phyloP scores from a whole-genome alignment of 768 basidiomycete species.

The Panaeolus papilionaceus region DNA sequence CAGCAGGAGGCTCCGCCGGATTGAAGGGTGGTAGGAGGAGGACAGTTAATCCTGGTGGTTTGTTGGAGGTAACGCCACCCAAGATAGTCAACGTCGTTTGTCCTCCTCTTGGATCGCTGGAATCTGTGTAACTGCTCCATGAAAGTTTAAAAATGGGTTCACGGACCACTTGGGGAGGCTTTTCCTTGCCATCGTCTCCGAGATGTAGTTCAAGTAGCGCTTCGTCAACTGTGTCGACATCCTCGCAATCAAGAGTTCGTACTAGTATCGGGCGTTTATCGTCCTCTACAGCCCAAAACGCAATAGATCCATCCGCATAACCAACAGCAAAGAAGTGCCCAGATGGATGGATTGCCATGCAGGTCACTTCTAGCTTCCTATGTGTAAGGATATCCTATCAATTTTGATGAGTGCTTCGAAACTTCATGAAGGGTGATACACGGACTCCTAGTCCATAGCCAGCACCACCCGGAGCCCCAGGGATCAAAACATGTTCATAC shows the following conservation, averaged over 20 bases:
- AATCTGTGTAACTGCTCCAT: constrained; percentile 82
- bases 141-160: constrained; percentile 89
- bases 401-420: constrained; percentile 10
- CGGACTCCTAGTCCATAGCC: constrained; percentile 64
- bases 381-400: constrained; percentile 70
- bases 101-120: constrained; percentile 68
- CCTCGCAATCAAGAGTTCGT: constrained; percentile 63
- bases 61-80: constrained; percentile 68
- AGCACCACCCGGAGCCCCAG: constrained; percentile 83
- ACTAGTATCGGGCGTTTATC: constrained; percentile 78
- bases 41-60: constrained; percentile 68
- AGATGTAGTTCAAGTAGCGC: constrained; percentile 50
- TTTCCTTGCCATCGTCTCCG: constrained; percentile 26
- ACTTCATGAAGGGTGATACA: constrained; percentile 1
- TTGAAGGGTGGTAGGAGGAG: constrained; percentile 72
- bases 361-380: constrained; percentile 72
- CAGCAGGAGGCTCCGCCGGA: constrained; percentile 49
- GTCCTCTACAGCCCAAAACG: constrained; percentile 85
- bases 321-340: constrained; percentile 82
- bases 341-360: constrained; percentile 74
- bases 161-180: constrained; percentile 34
- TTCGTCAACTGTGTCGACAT: constrained; percentile 62
- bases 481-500: constrained; percentile 74
- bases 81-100: constrained; percentile 76
- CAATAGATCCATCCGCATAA: constrained; percentile 81